Base-by-base conservation (phyloP, 768 basidiomycete genomes). In the Amanita rimosa region DNA sequence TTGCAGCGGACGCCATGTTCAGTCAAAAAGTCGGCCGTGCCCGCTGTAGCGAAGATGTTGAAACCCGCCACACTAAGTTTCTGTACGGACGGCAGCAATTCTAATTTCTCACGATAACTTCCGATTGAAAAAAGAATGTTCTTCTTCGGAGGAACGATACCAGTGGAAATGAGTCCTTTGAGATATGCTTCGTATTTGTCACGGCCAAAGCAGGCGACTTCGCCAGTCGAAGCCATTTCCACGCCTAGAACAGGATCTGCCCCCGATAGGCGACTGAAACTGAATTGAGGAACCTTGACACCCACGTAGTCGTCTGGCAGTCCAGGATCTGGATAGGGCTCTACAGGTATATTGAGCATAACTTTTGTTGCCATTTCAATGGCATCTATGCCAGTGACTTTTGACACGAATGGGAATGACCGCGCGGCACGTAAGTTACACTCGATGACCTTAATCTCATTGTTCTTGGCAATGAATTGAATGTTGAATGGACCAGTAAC, bases 381-480 rank as follows among this genome's bases (percentile, higher is more conserved):
- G 3, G 95, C 95, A 62, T 99, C 94, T 57, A 97, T 76, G 29
- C 93, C 93, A 6, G 96, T 97, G 52, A 96, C 92, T 66, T 99
- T 99, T 6, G 93, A 96, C 21, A 99, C 95, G 72, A 99, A 99
- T 36, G 95, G 95, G 80, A 95, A 97, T 0, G 95, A 97, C 53
- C 95, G 81, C 19, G 95, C 95, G 0, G 96, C 96, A 49, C 95
- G 90, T 29, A 99, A 72, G 68, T 99, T 99, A 68, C 95, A 98
- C 65, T 99, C 95, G 64, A 99, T 99, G 58, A 99, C 95, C 75
- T 99, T 99, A 75, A 99, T 98, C 67, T 97, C 95, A 70, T 97
- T 98, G 70, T 99, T 88, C 78, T 99, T 99, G 44, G 95, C 95
- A 58, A 99, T 97, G 69, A 99, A 97, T 71, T 99, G 95, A 62